These are phyloP conservation scores for Rubia yunnanensis DNA, from an alignment of 257 asterid genomes.

Conservation along the genomic window DNA sequence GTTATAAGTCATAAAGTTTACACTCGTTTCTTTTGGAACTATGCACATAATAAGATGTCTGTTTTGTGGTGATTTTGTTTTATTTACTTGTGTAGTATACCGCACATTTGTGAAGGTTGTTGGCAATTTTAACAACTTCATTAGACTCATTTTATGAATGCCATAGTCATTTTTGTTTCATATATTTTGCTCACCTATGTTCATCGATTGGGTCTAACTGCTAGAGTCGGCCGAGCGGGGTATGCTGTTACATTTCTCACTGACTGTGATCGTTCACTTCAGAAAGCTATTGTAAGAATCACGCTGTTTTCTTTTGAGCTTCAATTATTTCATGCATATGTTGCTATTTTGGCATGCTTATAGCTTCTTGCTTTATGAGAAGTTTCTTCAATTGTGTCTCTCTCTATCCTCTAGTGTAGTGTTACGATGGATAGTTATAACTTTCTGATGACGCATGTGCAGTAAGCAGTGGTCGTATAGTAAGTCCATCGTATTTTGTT, in stretches of 20 bases:
- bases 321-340: background rate
- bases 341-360: background rate
- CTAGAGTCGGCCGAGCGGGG: constrained; percentile 97
- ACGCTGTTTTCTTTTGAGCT: background rate
- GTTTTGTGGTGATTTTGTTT: background rate
- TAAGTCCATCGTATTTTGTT: constrained; percentile 24
- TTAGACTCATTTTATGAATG: background rate
- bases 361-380: background rate
- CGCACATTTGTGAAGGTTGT: background rate
- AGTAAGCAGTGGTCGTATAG: constrained; percentile 92
- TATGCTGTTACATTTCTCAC: constrained; percentile 95
- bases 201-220: constrained; percentile 99
- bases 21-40: background rate
- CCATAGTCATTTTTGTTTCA: background rate
- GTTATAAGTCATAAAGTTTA: background rate
- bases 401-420: background rate
- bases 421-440: background rate
- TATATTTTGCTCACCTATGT: constrained; percentile 46
- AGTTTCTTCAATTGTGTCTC: background rate
- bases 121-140: background rate
- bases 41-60: background rate
- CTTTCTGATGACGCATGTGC: background rate
- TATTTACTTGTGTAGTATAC: background rate
- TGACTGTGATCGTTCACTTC: constrained; percentile 81
- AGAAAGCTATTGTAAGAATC: constrained; percentile 70